Evolutionary conservation across 1,284 basidiomycete species (phyloP).

Genomic region (Tetrapyrgos nigripes): DNA sequence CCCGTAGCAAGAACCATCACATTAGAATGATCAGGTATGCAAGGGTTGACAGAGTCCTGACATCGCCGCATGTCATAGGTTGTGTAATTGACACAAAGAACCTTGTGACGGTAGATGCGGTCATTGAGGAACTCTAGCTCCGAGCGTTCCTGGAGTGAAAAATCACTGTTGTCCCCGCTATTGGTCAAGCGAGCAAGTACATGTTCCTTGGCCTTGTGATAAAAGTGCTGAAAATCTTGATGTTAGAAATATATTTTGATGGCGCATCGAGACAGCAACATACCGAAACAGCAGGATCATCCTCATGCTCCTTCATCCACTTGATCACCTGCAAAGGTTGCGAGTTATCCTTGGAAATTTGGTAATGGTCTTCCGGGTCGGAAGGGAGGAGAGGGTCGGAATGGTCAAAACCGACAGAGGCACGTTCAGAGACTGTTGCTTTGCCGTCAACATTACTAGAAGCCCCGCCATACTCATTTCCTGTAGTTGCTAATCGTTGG

Average conservation of each 20-base stretch:
- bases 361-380: slow-evolving; percentile 14
- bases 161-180: not conserved
- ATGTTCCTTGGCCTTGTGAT: not conserved
- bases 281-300: not conserved
- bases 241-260: not conserved
- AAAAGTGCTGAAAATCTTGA: not conserved
- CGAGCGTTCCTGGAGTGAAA: not conserved
- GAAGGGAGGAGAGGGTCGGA: too few relatives aligned
- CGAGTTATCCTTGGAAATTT: slow-evolving; percentile 13
- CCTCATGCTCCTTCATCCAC: not conserved
- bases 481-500: not conserved
- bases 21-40: slow-evolving; percentile 9
- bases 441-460: too few relatives aligned
- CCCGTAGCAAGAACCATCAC: slow-evolving; percentile 27
- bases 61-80: not conserved
- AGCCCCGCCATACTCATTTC: not conserved
- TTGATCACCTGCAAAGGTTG: too few relatives aligned
- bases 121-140: not conserved
- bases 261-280: not conserved
- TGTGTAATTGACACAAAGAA: not conserved
- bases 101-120: not conserved
- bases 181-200: not conserved
- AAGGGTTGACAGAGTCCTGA: not conserved
- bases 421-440: not conserved
- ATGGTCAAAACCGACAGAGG: too few relatives aligned